Base-by-base conservation (phyloP, 352 stramenopile species). In the Phytopythium sindhum region DNA sequence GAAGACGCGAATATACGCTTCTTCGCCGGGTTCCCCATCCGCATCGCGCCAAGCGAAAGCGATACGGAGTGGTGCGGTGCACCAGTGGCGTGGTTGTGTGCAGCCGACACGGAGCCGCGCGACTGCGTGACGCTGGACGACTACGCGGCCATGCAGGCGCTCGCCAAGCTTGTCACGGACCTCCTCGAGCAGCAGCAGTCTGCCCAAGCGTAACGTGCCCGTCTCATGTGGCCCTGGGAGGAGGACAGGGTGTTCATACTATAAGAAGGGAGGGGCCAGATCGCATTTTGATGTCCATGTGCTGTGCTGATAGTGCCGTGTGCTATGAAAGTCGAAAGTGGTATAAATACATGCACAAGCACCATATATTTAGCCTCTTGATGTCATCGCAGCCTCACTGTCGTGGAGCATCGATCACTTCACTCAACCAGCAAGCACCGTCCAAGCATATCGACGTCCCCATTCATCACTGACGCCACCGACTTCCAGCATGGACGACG, bases 111-210 rank as follows among this genome's bases (percentile, higher is more conserved):
- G 0, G 42, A 67, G 11, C 23, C 63, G 8, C 72, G 75, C 23
- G 72, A 74, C 21, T 71, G 63, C 29, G 64, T 87, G 47, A 69
- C 74, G 6, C 48, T 80, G 41, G 64, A 79, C 12, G 78, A 89
- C 41, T 63, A 74, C 35, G 67, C 61, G 17, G 74, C 68, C 17
- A 81, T 91, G 69, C 60, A 78, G 31, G 68, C 76, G 26, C 62
- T 89, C 24, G 75, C 78, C n/a, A 84, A 81, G 42, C 73, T 91
- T 35, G 78, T 75, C 0, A 77, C 78, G 17, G 80, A 88, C 57
- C 48, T 85, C 5, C 67, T 91, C 42, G 47, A 77, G 57, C 64
- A 78, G 48, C 67, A 78, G 57, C 65, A 44, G 37, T 5, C 12
- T 2, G 45, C 21, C 5, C n/a, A 54, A 6, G 47, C 26, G 26